These are phyloP conservation scores for Geranomyces michiganensis DNA, from an alignment of 192 early-diverging fungal species.

Conservation along the genomic window DNA sequence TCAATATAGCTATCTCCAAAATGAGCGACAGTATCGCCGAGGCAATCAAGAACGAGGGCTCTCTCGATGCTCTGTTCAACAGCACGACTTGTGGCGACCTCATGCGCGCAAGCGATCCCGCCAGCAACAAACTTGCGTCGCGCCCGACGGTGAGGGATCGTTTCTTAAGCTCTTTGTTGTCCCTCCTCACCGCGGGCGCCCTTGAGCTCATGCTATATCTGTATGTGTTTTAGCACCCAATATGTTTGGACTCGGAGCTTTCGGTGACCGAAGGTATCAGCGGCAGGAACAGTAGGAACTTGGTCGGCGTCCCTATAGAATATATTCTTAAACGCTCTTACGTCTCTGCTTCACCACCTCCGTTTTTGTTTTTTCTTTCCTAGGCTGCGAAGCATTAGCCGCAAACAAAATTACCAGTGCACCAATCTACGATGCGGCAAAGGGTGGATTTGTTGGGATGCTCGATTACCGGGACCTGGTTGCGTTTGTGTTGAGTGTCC, in stretches of 20 bases:
- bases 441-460: slow-evolving; percentile 54
- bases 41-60: slow-evolving; percentile 25
- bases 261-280: slow-evolving; percentile 47
- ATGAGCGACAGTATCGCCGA: slow-evolving; percentile 27
- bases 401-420: slow-evolving; percentile 50
- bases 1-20: no score
- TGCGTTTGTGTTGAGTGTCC: slow-evolving; percentile 48
- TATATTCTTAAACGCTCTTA: no score
- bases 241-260: slow-evolving; percentile 52
- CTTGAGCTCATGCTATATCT: not conserved
- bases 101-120: slow-evolving; percentile 3
- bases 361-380: no score
- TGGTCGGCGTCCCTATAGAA: no score
- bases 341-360: no score
- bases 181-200: not conserved
- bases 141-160: slow-evolving; percentile 27
- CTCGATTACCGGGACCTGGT: slow-evolving; percentile 60
- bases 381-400: slow-evolving; percentile 51
- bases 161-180: not conserved
- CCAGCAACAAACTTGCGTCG: not conserved
- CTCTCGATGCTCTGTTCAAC: slow-evolving; percentile 23
- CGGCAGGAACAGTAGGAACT: no score
- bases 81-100: slow-evolving; percentile 31
- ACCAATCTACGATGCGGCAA: slow-evolving; percentile 47
- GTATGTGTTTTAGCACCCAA: slow-evolving; percentile 26